Base-by-base conservation (phyloP, 139 green algal genomes). In the Astrephomene gubernaculifera region DNA sequence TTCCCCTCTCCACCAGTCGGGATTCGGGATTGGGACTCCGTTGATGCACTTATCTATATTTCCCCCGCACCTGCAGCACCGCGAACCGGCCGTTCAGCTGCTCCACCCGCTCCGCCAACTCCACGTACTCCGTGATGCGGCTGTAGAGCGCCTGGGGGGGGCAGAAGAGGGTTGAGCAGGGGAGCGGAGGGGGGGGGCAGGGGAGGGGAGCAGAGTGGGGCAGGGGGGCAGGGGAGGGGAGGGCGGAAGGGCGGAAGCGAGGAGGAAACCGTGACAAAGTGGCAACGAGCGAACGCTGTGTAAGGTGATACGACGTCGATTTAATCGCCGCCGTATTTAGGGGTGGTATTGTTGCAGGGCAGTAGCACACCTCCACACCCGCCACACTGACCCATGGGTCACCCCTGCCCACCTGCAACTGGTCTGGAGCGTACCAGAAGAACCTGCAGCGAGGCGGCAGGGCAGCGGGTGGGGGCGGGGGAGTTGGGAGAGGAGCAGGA, bases 401-500 rank as follows among this genome's bases (percentile, higher is more conserved):
- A n/a, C n/a, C n/a, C n/a, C n/a, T n/a, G n/a, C 68, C 14, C 39
- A 82, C 75, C 76, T 83, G 76, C 76, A 83, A 4, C 60, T 83
- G 76, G 89, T 94, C 91, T 1, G 90, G 86, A 4, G 87, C 90
- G n/a, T 89, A 87, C 91, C 91, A 94, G 72, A 94, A 94, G 78
- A 91, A 81, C 14, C 71, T 80, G 71, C 22, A 43, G 4, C 19
- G 43, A 9, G 44, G 70, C 6, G 53, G 35, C 52, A 8, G 38
- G 73, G 24, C 25, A 27, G 73, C 1, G 73, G 14, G 22, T 22
- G 27, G 49, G 22, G 72, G 14, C 24, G 4, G 73, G 73, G 36
- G 39, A 6, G 5, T 1, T 2, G 33, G 52, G 22, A 31, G 73
- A 17, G 52, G 72, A 19, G 49, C 49, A 25, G 14, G 49, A 57